These are phyloP conservation scores for Globisporangium apiculatum DNA, from an alignment of 352 stramenopile species.

Conservation along the genomic window DNA sequence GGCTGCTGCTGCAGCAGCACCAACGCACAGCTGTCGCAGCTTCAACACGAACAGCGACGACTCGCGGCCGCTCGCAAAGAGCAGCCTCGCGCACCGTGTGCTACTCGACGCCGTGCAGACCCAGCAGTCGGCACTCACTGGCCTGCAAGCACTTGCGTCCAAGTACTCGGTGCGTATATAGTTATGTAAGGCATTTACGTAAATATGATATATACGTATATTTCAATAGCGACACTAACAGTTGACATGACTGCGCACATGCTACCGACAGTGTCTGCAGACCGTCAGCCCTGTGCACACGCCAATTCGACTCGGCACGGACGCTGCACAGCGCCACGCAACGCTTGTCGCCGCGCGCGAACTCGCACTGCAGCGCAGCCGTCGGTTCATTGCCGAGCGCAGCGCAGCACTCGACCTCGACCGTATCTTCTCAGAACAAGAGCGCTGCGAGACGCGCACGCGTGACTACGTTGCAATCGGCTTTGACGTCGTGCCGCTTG, in stretches of 20 bases:
- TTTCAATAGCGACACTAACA: background rate
- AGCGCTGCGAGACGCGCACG: conserved; percentile 23
- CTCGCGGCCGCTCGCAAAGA: conserved; percentile 1
- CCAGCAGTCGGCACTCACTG: conserved; percentile 8
- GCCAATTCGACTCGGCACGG: conserved; percentile 21
- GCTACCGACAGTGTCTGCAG: conserved; percentile 18
- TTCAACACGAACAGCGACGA: background rate
- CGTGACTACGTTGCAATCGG: conserved; percentile 26
- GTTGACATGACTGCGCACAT: background rate
- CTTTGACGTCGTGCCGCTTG: conserved; percentile 32
- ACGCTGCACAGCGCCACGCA: conserved; percentile 17
- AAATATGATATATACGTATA: conserved; percentile 2
- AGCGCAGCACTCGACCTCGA: conserved; percentile 22
- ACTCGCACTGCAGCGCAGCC: conserved; percentile 13
- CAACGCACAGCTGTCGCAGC: background rate
- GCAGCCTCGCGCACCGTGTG: background rate
- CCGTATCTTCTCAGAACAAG: conserved; percentile 23
- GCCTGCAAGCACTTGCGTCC: conserved; percentile 7
- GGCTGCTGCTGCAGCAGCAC: too few relatives aligned
- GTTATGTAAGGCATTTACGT: background rate
- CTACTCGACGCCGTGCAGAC: conserved; percentile 6
- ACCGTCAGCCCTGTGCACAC: conserved; percentile 29
- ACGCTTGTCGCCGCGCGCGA: conserved; percentile 18
- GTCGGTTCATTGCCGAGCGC: conserved; percentile 22
- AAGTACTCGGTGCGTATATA: conserved; percentile 3